Conservation (phyloP, 495 filamentous ascomycete species). For the Hypoxylon cercidicola region DNA sequence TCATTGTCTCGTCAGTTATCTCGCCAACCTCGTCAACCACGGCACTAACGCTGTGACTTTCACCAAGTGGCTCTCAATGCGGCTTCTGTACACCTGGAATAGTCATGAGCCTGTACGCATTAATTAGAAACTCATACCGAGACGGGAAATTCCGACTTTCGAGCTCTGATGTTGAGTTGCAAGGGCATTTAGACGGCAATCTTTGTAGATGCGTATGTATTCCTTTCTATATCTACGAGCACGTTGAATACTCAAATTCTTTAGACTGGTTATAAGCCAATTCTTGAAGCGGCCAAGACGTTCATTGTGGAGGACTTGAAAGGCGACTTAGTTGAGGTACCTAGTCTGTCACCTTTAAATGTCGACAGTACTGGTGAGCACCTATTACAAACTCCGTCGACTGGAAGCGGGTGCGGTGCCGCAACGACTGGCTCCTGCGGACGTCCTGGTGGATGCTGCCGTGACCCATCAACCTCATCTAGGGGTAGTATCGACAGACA, state of each 20-base stretch:
- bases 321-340: conserved; percentile 49
- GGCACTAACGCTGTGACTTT: neutral
- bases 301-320: conserved; percentile 62
- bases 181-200: conserved; percentile 85
- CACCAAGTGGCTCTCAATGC: conserved; percentile 63
- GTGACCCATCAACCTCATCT: conserved; percentile 46
- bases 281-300: conserved; percentile 80
- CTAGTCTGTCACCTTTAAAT: conserved; percentile 63
- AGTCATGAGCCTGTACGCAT: conserved; percentile 88
- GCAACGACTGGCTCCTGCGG: conserved; percentile 47
- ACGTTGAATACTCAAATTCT: conserved; percentile 10
- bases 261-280: conserved; percentile 81
- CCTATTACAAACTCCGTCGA: conserved; percentile 53
- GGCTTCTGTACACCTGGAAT: conserved; percentile 89
- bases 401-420: conserved; percentile 64
- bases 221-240: neutral
- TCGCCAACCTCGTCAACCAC: neutral
- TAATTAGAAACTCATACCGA: conserved; percentile 70
- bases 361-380: conserved; percentile 51
- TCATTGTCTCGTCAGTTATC: neutral
- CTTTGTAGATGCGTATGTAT: conserved; percentile 73
- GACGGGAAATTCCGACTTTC: conserved; percentile 52
- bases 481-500: conserved; percentile 10
- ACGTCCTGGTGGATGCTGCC: conserved; percentile 60
- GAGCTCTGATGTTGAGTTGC: conserved; percentile 66